Base-by-base conservation (phyloP, 108 stramenopile genomes). In the Discostella pseudostelligera region DNA sequence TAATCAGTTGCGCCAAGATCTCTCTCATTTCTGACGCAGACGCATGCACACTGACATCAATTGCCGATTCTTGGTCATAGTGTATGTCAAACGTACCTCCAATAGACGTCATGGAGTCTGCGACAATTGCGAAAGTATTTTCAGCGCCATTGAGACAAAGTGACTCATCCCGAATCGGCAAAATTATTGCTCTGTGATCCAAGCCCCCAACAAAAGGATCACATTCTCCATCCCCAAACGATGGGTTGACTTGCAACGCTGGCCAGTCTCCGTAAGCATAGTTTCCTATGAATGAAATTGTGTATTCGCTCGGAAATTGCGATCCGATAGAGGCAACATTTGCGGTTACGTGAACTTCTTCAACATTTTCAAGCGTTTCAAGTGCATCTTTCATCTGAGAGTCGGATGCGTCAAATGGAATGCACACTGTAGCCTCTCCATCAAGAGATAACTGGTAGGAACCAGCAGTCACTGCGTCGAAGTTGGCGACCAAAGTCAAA, bases 191-290 rank as follows among this genome's bases (percentile, higher is more conserved):
- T 25, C 46, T 46, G 29, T 74, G 73, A 32, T 56, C 45, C 16
- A 9, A 26, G 19, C 73, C 73, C 24, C 73, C 73, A 36, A 67
- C 60, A 37, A 67, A 74, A 0, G 51, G 3, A 46, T 74, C 73
- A 19, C 73, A 74, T 14, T 47, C 35, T 22, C 73, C 73, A 20
- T 50, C 60, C 4, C 73, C 73, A 47, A 74, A 74, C 1, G 44
- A 19, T 61, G 28, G 42, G 32, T 66, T 67, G 8, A 74, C 26
- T 46, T 48, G 59, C 22, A 74, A 62, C 32, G 65, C 73, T 56
- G 73, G 73, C 73, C 73, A 74, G 54, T 74, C 73, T 36, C 73
- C 73, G 35, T 46, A 74, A 44, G 65, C 53, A 40, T 66, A 74
- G 13, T 48, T 61, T 1, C 73, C 73, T 39, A 40, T 56, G 39